Evolutionary conservation across 306 rosid species (phyloP).

Genomic region (Castanopsis chinensis): DNA sequence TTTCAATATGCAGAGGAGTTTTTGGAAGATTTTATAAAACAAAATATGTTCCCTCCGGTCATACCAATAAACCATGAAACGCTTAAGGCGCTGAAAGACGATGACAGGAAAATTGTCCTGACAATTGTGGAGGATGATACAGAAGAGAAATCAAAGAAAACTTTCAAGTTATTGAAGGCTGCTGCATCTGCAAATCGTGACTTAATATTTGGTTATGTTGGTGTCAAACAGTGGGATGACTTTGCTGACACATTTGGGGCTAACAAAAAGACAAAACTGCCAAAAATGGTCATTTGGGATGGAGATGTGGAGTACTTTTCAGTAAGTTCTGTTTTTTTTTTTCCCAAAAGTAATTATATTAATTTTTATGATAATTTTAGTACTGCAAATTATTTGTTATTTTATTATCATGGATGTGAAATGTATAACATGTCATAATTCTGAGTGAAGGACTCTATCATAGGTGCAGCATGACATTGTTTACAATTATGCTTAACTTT

Average conservation of each 20-base stretch:
- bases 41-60: constrained; percentile 70
- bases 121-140: constrained; percentile 82
- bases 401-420: neutral
- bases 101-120: constrained; percentile 76
- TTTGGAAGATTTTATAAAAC: constrained; percentile 78
- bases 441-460: neutral
- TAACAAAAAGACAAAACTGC: constrained; percentile 48
- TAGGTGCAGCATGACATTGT: neutral
- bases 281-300: constrained; percentile 89
- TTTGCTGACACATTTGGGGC: constrained; percentile 79
- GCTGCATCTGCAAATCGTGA: constrained; percentile 98
- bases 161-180: constrained; percentile 71
- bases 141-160: constrained; percentile 60
- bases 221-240: constrained; percentile 74
- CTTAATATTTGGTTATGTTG: constrained; percentile 83
- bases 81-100: constrained; percentile 60
- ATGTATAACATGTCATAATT: neutral
- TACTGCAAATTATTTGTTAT: constrained; percentile 1
- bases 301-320: constrained; percentile 67
- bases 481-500: neutral
- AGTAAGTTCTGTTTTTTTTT: constrained; percentile 46
- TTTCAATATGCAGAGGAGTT: constrained; percentile 59
- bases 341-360: neutral
- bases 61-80: constrained; percentile 73
- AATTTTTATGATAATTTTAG: constrained; percentile 9